Conservation (phyloP, 352 stramenopile species). For the Elongisporangium undulatum region DNA sequence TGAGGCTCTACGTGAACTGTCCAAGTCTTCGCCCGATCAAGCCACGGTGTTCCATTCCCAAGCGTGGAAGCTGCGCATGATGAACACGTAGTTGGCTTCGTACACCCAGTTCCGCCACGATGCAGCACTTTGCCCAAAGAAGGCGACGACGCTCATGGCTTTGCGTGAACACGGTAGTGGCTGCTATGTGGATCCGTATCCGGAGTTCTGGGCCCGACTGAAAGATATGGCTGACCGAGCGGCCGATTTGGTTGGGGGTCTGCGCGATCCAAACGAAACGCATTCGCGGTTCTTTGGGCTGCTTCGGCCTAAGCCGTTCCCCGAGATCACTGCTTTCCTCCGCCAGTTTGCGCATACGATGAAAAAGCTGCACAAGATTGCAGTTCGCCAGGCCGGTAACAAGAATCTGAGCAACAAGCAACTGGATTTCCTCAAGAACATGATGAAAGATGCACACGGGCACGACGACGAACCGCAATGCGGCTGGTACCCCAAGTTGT, state of each 20-base stretch:
- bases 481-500: slow-evolving; percentile 8
- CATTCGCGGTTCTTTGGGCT: neutral
- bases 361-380: slow-evolving; percentile 3
- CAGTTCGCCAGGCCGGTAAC: neutral
- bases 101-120: slow-evolving; percentile 20
- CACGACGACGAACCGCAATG: neutral
- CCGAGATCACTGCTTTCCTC: neutral
- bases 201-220: slow-evolving; percentile 15
- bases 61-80: slow-evolving; percentile 10
- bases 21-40: slow-evolving; percentile 7
- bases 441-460: neutral
- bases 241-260: slow-evolving; percentile 4
- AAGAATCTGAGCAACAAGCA: slow-evolving; percentile 2
- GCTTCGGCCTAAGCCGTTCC: neutral
- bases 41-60: slow-evolving; percentile 7
- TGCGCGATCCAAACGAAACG: neutral
- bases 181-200: slow-evolving; percentile 15
- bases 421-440: slow-evolving; percentile 1
- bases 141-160: slow-evolving; percentile 7
- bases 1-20: slow-evolving; percentile 12
- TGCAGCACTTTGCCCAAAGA: slow-evolving; percentile 16
- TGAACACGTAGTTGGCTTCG: slow-evolving; percentile 17
- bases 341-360: slow-evolving; percentile 4
- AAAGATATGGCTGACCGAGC: slow-evolving; percentile 3
- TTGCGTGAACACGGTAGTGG: slow-evolving; percentile 12